Conservation (phyloP, 2,329 filamentous ascomycete genomes). For the Fusarium sp. region DNA sequence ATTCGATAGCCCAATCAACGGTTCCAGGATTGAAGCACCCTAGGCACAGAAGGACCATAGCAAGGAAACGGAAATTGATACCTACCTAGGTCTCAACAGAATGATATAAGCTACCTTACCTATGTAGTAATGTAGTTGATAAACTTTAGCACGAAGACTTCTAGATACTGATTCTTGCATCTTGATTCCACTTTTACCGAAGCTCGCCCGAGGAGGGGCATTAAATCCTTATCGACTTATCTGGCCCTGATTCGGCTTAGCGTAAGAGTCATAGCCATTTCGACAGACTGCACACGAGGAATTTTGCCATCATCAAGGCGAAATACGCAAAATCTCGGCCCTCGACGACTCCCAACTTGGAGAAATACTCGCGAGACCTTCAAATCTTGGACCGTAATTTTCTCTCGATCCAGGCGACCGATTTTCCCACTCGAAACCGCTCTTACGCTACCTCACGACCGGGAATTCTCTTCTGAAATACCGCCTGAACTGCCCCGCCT, state of each 20-base stretch:
- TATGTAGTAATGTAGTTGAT: no score
- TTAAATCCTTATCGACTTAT: conserved; percentile 56
- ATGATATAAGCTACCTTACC: no score
- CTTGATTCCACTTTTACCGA: conserved; percentile 35
- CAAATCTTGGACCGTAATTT: conserved; percentile 41
- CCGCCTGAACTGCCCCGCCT: conserved; percentile 50
- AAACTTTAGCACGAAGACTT: background rate
- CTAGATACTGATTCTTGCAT: background rate
- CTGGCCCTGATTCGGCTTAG: conserved; percentile 52
- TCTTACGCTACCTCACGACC: conserved; percentile 30
- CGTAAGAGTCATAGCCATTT: conserved; percentile 55
- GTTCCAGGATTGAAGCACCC: no score
- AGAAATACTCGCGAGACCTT: conserved; percentile 30
- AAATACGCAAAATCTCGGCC: conserved; percentile 50
- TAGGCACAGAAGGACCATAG: no score
- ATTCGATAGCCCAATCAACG: no score
- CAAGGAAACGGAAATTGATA: no score
- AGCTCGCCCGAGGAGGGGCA: conserved; percentile 54
- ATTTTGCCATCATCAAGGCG: conserved; percentile 56
- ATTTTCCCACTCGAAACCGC: conserved; percentile 26
- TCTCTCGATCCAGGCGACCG: conserved; percentile 26
- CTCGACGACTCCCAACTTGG: conserved; percentile 38
- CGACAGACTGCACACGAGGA: conserved; percentile 57
- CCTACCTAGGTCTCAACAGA: no score
- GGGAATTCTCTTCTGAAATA: conserved; percentile 42